phyloP scores from a whole-genome alignment of 768 basidiomycete genomes.

The Pisolithus albus region DNA sequence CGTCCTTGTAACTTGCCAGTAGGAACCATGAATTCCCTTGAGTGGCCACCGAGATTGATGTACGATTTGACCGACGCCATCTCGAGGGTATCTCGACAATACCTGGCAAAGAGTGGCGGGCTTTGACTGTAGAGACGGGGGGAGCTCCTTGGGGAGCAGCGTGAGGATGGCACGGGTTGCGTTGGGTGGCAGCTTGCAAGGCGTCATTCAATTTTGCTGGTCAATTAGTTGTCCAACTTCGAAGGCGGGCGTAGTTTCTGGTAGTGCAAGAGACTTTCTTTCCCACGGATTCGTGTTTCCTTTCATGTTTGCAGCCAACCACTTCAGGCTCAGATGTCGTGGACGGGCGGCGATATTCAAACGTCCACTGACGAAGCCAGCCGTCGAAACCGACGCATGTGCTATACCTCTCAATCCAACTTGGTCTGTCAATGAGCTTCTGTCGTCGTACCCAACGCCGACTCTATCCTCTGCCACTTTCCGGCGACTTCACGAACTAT shows the following conservation, averaged over 20 bases:
- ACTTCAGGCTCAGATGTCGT: neutral
- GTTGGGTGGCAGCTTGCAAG: neutral
- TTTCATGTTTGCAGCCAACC: neutral
- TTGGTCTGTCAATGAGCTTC: constrained; percentile 74
- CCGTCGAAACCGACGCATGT: constrained; percentile 41
- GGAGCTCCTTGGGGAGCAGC: constrained; percentile 51
- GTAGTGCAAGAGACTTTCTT: neutral
- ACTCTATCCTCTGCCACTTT: constrained; percentile 51
- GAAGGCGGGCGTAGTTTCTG: too few species aligned
- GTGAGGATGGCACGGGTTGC: constrained; percentile 38
- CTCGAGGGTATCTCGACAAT: constrained; percentile 58
- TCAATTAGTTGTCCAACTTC: neutral
- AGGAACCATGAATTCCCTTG: constrained; percentile 61
- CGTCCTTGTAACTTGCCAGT: constrained; percentile 70
- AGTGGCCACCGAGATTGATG: constrained; percentile 68
- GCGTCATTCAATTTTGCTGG: neutral
- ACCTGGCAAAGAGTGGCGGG: constrained; percentile 67
- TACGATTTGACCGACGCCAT: constrained; percentile 61
- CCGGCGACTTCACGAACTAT: constrained; percentile 59
- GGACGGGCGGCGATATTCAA: neutral
- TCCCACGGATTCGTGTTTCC: constrained; percentile 2
- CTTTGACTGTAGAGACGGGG: constrained; percentile 50
- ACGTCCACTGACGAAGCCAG: constrained; percentile 5
- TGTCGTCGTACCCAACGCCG: constrained; percentile 73
- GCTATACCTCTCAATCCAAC: constrained; percentile 63